A percentile compares a stretch with the other conserved stretches of the same genome.
These are phyloP conservation scores for Achlya hypogyna DNA, from an alignment of 352 stramenopile genomes.

Conservation along the genomic window DNA sequence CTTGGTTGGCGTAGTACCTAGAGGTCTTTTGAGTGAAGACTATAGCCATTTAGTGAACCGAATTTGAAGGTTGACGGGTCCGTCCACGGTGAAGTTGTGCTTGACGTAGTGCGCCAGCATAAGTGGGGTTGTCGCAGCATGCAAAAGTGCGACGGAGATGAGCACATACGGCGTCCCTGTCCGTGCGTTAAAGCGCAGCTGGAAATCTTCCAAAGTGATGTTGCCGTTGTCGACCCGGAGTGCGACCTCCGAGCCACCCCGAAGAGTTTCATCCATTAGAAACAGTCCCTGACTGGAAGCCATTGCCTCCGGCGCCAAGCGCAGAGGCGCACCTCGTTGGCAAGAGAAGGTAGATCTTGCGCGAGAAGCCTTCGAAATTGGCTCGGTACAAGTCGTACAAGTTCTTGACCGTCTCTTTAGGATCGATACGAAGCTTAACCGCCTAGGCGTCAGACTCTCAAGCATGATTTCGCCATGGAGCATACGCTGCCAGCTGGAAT, in stretches of 20 bases:
- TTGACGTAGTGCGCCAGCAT: conserved; percentile 57
- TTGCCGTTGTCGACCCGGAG: conserved; percentile 59
- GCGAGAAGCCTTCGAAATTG: conserved; percentile 44
- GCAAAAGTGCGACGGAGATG: conserved; percentile 56
- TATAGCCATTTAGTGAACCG: too few relatives aligned
- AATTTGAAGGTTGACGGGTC: conserved; percentile 18
- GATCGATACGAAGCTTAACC: conserved; percentile 48
- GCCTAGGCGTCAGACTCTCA: conserved; percentile 23
- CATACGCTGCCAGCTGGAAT: conserved; percentile 61
- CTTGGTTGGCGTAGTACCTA: conserved; percentile 24
- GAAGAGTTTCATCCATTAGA: conserved; percentile 53
- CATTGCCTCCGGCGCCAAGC: not conserved
- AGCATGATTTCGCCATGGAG: not conserved
- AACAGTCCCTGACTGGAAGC: conserved; percentile 36
- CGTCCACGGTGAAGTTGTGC: conserved; percentile 55
- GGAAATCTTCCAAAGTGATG: conserved; percentile 60
- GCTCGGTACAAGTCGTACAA: conserved; percentile 73
- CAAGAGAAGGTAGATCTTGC: conserved; percentile 52
- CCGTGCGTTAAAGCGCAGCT: conserved; percentile 26
- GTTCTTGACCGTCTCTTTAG: conserved; percentile 42
- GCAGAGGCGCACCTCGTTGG: conserved; percentile 32
- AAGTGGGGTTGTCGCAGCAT: conserved; percentile 39
- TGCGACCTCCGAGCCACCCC: conserved; percentile 41
- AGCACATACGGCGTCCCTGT: conserved; percentile 43
- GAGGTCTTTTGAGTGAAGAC: not conserved